Evolutionary conservation across 495 filamentous ascomycete genomes (phyloP).

Genomic region (Tricharina praecox): DNA sequence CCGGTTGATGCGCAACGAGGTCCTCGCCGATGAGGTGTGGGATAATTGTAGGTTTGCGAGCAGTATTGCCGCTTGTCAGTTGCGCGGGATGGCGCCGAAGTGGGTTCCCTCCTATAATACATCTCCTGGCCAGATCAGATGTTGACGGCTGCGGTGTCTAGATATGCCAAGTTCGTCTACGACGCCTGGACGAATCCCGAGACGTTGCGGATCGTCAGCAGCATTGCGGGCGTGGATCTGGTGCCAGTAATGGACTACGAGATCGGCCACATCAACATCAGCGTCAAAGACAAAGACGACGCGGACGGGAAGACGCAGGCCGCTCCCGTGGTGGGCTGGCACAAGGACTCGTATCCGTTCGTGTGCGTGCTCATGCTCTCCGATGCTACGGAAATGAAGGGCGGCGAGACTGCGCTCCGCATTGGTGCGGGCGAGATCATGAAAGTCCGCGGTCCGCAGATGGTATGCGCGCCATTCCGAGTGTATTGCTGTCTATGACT

Average conservation of each 20-base stretch:
- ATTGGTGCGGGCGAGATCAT: slow-evolving; percentile 44
- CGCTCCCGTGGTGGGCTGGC: slow-evolving; percentile 49
- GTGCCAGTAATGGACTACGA: slow-evolving; percentile 56
- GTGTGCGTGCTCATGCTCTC: slow-evolving; percentile 64
- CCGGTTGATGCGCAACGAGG: slow-evolving; percentile 47
- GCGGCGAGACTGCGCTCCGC: slow-evolving; percentile 51
- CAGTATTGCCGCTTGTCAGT: slow-evolving; percentile 46
- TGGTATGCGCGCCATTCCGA: slow-evolving; percentile 36
- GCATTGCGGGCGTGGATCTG: slow-evolving; percentile 58
- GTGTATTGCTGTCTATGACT: not conserved
- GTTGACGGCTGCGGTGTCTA: slow-evolving; percentile 18
- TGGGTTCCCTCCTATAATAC: slow-evolving; percentile 28
- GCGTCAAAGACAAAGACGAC: slow-evolving; percentile 47
- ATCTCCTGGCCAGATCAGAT: too few species aligned
- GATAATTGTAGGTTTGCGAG: slow-evolving; percentile 47
- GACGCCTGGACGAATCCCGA: slow-evolving; percentile 53
- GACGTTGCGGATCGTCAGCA: slow-evolving; percentile 46
- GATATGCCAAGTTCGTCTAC: slow-evolving; percentile 49
- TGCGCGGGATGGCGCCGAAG: slow-evolving; percentile 53
- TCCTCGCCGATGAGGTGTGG: slow-evolving; percentile 45
- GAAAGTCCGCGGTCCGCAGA: slow-evolving; percentile 51
- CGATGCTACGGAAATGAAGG: slow-evolving; percentile 51
- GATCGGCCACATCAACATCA: slow-evolving; percentile 57
- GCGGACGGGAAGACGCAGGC: slow-evolving; percentile 10
- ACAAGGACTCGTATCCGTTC: slow-evolving; percentile 59